Evolutionary conservation across 2,329 filamentous ascomycete genomes (phyloP), one percentile per base, ranked within the genome.

Genomic region (Coleophoma crateriformis): DNA sequence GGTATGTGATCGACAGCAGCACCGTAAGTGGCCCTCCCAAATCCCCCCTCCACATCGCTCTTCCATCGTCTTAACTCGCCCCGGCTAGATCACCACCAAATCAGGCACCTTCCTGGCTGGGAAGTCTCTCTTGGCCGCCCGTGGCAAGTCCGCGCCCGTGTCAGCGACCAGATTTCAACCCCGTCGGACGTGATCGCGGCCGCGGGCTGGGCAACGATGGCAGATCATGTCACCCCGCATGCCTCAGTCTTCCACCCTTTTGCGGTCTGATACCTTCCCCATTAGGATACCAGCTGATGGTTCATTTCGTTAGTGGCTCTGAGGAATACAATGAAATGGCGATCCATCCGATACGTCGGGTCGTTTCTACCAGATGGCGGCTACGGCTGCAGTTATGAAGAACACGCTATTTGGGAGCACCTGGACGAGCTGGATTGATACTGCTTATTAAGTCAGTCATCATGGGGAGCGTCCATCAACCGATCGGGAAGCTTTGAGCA

Each of bases 1-100:
- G 71, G 59, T 78, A 77, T 56, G 74, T 79, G 37, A 73, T 80
- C 62, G 77, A 78, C 66, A 71, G 73, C 40, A 72, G 68, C 50
- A 71, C 61, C 35, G 62, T 80, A 39, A 61, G 65, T 7, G 27
- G 27, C 8, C 27, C 7, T 27, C 27, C 5, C 7, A 27, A 7
- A 27, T 10, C 6, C 8, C 2, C 27, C 5, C 6, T 27, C 27
- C 27, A 10, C 27, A 27, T 4, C 7, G 22, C 4, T 38, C 10
- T 4, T 14, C 11, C 35, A 17, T 37, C 34, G 13, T 38, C 35
- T 11, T 38, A n/a, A 6, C 35, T 38, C 5, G 20, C 38, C 5
- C 11, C 14, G 33, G 1, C 1, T 20, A 48, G 48, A 33, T 51
- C 22, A 44, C 49, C 4, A 44, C 51, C 13, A 48, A 42, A 20